phyloP scores from a whole-genome alignment of 495 filamentous ascomycete genomes.

The Hamigera avellanea region DNA sequence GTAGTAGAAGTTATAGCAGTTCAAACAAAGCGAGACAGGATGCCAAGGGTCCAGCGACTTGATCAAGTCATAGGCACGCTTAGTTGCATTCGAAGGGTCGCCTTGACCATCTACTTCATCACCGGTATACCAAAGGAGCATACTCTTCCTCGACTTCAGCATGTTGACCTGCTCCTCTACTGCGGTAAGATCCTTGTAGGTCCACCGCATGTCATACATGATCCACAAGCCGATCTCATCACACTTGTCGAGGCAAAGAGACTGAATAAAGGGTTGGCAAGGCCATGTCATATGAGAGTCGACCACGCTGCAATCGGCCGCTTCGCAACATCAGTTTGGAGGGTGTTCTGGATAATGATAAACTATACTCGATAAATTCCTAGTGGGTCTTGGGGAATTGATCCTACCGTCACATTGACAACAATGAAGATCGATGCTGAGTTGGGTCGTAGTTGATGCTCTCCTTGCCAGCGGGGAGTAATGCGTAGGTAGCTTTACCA shows the following conservation, averaged over 20 bases:
- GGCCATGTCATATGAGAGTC: no score
- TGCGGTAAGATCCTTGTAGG: conserved; percentile 44
- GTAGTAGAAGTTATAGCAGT: conserved; percentile 64
- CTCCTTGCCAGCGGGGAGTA: not conserved
- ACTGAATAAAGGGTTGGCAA: no score
- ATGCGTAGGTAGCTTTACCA: no score
- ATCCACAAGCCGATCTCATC: conserved; percentile 46
- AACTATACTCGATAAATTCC: no score
- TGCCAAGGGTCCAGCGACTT: conserved; percentile 55
- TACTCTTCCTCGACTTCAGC: conserved; percentile 37
- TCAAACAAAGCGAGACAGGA: conserved; percentile 52
- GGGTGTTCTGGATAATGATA: no score
- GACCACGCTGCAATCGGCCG: no score
- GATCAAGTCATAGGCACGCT: conserved; percentile 32
- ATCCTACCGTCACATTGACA: not conserved
- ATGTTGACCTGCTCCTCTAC: conserved; percentile 39
- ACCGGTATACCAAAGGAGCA: conserved; percentile 55
- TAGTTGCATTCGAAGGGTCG: conserved; percentile 41
- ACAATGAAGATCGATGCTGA: not conserved
- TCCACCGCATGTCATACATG: conserved; percentile 54
- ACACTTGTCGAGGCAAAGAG: conserved; percentile 26
- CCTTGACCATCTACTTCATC: conserved; percentile 61
- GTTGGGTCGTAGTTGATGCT: no score
- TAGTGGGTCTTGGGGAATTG: no score
- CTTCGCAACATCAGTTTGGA: no score